Base-by-base conservation (phyloP, 1,139 yeast species). In the Diutina pseudorugosa region DNA sequence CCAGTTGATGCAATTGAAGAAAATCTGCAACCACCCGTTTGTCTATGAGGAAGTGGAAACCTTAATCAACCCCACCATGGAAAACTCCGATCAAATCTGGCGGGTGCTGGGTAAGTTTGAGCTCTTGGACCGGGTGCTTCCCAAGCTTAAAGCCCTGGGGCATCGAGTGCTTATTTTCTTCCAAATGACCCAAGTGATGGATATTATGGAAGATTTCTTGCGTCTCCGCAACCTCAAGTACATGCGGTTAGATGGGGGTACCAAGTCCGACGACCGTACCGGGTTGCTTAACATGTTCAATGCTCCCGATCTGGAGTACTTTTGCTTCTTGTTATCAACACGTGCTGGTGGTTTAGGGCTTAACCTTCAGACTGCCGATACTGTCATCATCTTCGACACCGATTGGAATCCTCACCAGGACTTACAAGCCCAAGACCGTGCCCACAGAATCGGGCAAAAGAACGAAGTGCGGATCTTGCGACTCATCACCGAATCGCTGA, bases 1-100 rank as follows among this genome's bases (percentile, higher is more conserved):
- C 63, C 90, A 90, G 64, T 81, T 93, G 54, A 93, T 93, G 98
- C 98, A 93, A 69, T 75, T 93, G 68, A 80, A 96, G 62, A 93
- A 93, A 67, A 90, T 93, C 60, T 93, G 98, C 72, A 93, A 93
- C 65, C 98, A 93, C 72, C 98, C 98, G 0, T 93, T 85, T 71
- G 98, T 93, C 16, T 93, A 89, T 67, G 96, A 88, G 64, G 98
- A 90, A 59, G 95, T 93, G 50, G 98, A 93, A 69, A 80, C 83
- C 56, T 75, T 88, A 57, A 80, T 93, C 52, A 89, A 91, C 63
- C 96, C 98, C 19, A 69, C 77, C 0, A 75, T 75, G 54, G 80
- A 77, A 58, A 84, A 89, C 1, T 83, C 84, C 61, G 85, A 83
- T 59, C 70, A 76, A 55, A 83, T 85, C 55, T 85, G 93, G 93